Base-by-base conservation (phyloP, 169 alveolate species). In the Eimeria maxima region DNA sequence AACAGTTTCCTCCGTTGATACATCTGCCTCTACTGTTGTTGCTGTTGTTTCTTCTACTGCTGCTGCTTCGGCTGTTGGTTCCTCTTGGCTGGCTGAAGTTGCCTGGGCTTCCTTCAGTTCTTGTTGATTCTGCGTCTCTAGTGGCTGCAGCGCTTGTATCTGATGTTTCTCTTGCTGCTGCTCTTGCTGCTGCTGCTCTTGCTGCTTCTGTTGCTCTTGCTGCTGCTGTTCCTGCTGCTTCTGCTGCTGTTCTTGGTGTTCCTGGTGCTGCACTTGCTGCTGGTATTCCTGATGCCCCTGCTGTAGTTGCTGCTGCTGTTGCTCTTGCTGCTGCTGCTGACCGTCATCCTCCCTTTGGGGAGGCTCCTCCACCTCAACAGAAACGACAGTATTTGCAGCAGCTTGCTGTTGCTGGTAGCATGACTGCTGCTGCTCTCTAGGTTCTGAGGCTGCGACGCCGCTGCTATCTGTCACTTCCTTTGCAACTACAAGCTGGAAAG, bases 361-460 rank as follows among this genome's bases (percentile, higher is more conserved):
- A 0, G 38, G 38, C 1, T 33, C 1, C 38, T 33, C 38, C 38
- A 33, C 38, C 2, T 33, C 38, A 33, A 1, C 1, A 33, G 38
- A 33, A 33, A 33, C 38, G 38, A 33, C 38, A 33, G 38, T 33
- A 33, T 33, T 33, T 33, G 38, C 38, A 33, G 38, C 38, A 33
- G 38, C 47, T 14, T 14, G 81, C 81, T 10, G 81, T 45, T 38
- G 81, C 81, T 71, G 81, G n/a, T n/a, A n/a, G n/a, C n/a, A n/a
- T n/a, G n/a, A n/a, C 47, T 60, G 69, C 69, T 60, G 69, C 69
- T 60, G 7, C 20, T 60, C 69, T 60, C n/a, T 16, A 16, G n/a
- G 8, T 60, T 18, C 27, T 71, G 81, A 14, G 4, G 81, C 81
- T 71, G 81, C 81, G 22, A 11, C 1, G 16, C 81, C 27, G 81